Conservation (phyloP, 2,329 filamentous ascomycete genomes). For the Trichoderma atroviride region DNA sequence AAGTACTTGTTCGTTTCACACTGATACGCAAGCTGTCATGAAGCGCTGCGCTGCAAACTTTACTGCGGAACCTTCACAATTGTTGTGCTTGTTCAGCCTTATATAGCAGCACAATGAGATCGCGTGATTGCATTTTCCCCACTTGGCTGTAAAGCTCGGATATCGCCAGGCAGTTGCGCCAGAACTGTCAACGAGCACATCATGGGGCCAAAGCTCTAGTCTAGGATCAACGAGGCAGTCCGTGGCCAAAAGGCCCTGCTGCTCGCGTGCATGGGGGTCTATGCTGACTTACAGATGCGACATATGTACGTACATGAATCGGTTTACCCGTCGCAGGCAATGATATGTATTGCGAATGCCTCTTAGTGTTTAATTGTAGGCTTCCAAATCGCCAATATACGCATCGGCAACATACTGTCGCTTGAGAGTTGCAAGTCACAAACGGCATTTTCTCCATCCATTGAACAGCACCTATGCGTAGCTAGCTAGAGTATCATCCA, state of each 20-base stretch:
- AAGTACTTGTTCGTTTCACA: not conserved
- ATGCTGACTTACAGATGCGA: not conserved
- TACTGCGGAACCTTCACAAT: not conserved
- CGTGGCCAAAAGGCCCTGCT: not conserved
- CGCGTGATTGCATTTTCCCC: not conserved
- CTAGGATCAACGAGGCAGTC: not conserved
- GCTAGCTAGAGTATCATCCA: not conserved
- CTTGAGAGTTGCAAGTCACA: not conserved
- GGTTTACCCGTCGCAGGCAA: not conserved
- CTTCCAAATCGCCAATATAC: not conserved
- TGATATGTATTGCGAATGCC: not conserved
- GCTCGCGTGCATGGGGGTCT: not conserved
- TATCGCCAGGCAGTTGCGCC: not conserved
- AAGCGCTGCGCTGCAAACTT: not conserved
- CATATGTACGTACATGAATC: not conserved
- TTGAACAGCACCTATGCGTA: not conserved
- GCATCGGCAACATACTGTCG: not conserved
- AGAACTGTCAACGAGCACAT: conserved; percentile 9
- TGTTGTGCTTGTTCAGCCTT: not conserved
- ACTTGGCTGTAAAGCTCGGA: not conserved
- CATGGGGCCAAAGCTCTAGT: conserved; percentile 6
- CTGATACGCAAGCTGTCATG: not conserved
- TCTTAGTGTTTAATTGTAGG: not conserved
- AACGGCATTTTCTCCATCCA: not conserved
- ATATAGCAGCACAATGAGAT: not conserved